Evolutionary conservation across 2,329 filamentous ascomycete genomes (phyloP).

Genomic region (Talaromyces sp.): DNA sequence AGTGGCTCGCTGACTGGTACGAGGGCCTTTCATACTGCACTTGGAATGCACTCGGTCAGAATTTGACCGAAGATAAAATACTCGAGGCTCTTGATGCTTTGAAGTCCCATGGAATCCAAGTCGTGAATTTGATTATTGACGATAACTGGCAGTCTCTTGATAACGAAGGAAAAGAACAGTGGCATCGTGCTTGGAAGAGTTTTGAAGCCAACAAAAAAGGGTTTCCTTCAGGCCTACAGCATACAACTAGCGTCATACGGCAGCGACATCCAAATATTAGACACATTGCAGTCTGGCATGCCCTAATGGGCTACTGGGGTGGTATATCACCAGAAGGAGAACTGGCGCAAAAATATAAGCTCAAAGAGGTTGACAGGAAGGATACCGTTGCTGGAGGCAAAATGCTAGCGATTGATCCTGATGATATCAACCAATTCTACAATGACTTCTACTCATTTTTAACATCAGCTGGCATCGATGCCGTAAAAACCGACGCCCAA

Average conservation of each 20-base stretch:
- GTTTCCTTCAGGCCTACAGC: constrained; percentile 77
- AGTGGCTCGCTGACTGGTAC: constrained; percentile 84
- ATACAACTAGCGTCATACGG: constrained; percentile 66
- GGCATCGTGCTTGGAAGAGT: constrained; percentile 62
- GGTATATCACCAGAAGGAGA: constrained; percentile 72
- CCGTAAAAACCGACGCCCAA: constrained; percentile 90
- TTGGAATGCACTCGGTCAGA: constrained; percentile 88
- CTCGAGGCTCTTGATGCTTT: constrained; percentile 70
- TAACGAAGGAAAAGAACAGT: constrained; percentile 51
- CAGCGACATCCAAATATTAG: constrained; percentile 67
- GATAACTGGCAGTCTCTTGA: constrained; percentile 91
- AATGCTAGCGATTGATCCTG: constrained; percentile 69
- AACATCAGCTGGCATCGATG: constrained; percentile 68
- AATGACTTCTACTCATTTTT: constrained; percentile 89
- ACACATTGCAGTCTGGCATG: constrained; percentile 92
- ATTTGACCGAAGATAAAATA: constrained; percentile 76
- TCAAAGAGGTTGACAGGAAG: constrained; percentile 55
- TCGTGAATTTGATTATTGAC: constrained; percentile 88
- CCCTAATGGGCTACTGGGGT: constrained; percentile 84
- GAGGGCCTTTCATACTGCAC: constrained; percentile 94
- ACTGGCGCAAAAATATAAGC: constrained; percentile 76
- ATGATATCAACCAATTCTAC: constrained; percentile 75
- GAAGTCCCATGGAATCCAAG: constrained; percentile 66
- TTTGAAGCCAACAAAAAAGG: constrained; percentile 80
- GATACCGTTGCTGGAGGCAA: constrained; percentile 56